These are phyloP conservation scores for Emmonsia crescens DNA, from an alignment of 2,329 filamentous ascomycete species.

Conservation along the genomic window DNA sequence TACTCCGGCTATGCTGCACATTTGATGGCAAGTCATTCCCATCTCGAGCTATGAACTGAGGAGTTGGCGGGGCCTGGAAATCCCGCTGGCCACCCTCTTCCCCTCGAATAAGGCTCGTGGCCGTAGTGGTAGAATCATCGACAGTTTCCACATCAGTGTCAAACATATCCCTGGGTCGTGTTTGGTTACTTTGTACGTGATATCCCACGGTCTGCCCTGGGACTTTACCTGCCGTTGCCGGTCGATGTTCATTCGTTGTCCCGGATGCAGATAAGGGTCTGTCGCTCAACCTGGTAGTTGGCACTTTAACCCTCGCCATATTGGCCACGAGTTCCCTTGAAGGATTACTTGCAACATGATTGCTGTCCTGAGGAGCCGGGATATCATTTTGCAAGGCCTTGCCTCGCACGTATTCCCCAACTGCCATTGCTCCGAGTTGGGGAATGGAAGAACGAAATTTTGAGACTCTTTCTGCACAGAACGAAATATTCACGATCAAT, in stretches of 20 bases:
- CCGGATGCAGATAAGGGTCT: background rate
- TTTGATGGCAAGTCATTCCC: background rate
- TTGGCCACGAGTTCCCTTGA: conserved; percentile 25
- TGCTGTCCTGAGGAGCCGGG: conserved; percentile 22
- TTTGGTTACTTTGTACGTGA: background rate
- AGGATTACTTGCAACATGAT: conserved; percentile 8
- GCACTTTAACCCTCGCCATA: conserved; percentile 26
- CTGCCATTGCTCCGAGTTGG: conserved; percentile 23
- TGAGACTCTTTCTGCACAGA: background rate
- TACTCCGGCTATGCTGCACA: background rate
- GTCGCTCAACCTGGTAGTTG: conserved; percentile 19
- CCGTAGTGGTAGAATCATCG: conserved; percentile 34
- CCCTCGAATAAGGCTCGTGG: conserved; percentile 26
- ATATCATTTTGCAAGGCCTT: conserved; percentile 5
- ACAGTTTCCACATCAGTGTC: conserved; percentile 35
- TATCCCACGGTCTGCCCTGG: background rate
- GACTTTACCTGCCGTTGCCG: background rate
- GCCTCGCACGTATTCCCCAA: conserved; percentile 32
- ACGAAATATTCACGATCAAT: background rate
- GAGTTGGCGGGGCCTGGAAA: conserved; percentile 11
- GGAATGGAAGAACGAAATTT: background rate
- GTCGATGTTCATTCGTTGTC: no score
- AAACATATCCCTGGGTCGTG: conserved; percentile 25
- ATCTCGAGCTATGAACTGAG: background rate
- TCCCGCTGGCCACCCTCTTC: conserved; percentile 19